These are phyloP conservation scores for Kernera saxatilis DNA, from an alignment of 345 rosid species.

Conservation along the genomic window DNA sequence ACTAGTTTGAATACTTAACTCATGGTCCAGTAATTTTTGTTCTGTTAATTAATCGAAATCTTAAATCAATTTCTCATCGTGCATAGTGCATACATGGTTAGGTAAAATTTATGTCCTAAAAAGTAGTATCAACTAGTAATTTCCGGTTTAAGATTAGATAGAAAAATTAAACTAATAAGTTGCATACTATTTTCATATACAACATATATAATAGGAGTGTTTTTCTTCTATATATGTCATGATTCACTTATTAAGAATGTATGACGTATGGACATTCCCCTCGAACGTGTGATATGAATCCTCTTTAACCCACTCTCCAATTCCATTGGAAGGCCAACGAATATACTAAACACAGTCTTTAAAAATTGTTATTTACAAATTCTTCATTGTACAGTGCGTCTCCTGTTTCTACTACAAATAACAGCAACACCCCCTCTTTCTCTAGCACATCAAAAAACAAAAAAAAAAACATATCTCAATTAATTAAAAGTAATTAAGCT, in stretches of 20 bases:
- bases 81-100: no score
- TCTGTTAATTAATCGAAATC: no score
- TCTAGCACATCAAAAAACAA: not conserved
- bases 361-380: not conserved
- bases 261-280: constrained; percentile 6
- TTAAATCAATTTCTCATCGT: no score
- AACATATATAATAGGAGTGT: not conserved
- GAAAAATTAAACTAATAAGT: no score
- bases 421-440: not conserved
- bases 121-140: no score
- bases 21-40: no score
- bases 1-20: no score
- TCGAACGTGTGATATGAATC: not conserved
- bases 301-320: constrained; percentile 13
- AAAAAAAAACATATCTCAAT: not conserved
- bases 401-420: constrained; percentile 7
- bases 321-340: constrained; percentile 16
- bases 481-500: not conserved
- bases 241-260: constrained; percentile 9
- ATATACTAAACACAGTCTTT: not conserved
- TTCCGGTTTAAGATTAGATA: no score
- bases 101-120: no score
- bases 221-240: not conserved
- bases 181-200: no score
- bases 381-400: not conserved